Evolutionary conservation across 495 filamentous ascomycete species (phyloP), one percentile per base, ranked within the genome.

Genomic region (Penicillium atrosanguineum): DNA sequence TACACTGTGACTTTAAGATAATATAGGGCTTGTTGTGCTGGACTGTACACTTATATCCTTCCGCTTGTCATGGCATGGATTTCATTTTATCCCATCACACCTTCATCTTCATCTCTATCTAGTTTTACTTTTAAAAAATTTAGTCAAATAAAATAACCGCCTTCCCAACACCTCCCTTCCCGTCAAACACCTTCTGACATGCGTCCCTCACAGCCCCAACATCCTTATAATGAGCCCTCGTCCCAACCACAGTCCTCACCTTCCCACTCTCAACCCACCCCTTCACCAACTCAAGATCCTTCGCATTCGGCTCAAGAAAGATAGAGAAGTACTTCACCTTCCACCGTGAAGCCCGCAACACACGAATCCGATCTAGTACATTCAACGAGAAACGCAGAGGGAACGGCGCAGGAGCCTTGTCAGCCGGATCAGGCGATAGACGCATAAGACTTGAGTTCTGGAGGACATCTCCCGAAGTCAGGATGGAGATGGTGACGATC

Each of bases 131-230:
- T 18, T 15, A 1, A 18, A 11, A 20, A 12, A 18, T n/a, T 36
- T 36, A 49, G 16, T 42, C 48, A 43, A 51, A 51, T 2, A 21
- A 16, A 52, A 83, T 64, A 6, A 83, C 77, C 53, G 81, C 62
- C 63, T 82, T 83, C 25, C 82, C 82, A 21, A 82, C 47, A 3
- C 81, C 82, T 0, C 82, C 81, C 52, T 79, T 81, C 4, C 71
- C 73, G 19, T 68, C 69, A 20, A 66, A 70, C 18, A 84, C 74
- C 55, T 72, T 64, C 49, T 75, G 60, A 48, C 76, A 79, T 16
- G 66, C 79, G 28, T 59, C 55, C 52, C 69, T 72, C 2, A 84
- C 65, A 0, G 53, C 67, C 38, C 77, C 64, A 2, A 82, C 55
- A 62, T 84, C 76, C n/a, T 63, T 56, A 21, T 83, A 49, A 19